Base-by-base conservation (phyloP, 768 basidiomycete genomes). In the Termitomyces sp. region DNA sequence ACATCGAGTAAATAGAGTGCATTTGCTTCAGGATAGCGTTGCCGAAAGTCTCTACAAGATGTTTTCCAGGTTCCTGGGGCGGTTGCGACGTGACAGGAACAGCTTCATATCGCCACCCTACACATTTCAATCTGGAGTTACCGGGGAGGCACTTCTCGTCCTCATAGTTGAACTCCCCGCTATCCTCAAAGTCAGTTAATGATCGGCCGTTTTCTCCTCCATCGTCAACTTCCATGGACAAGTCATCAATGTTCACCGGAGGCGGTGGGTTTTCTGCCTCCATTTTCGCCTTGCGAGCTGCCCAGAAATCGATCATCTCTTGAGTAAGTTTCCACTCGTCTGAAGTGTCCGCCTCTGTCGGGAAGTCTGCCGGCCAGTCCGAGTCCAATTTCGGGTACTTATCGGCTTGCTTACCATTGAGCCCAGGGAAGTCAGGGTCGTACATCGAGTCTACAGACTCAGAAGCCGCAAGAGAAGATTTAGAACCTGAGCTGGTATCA, bases 321-420 rank as follows among this genome's bases (percentile, higher is more conserved):
- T 46, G 50, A 1, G 56, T 52, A 23, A 57, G 56, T 38, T 57
- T 57, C 56, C 56, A 57, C 28, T 57, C 56, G 30, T 57, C 56
- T 14, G 56, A 57, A 11, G 56, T 57, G 30, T 57, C 56, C 28
- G 56, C 43, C 9, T 57, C 50, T 5, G 50, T 45, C 1, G 56
- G 56, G 38, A 57, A 53, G 33, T 57, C 56, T 5, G 43, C 50
- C 5, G 51, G 56, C 50, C 56, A 57, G n/a, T 47, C 28, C 30
- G 56, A 53, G 21, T 42, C 35, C 26, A 37, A 12, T 17, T 47
- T 53, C 12, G 50, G 38, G 19, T 53, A 53, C 9, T 23, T 38
- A 23, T 47, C 45, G 14, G 56, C 56, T 21, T 57, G 33, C 37
- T 57, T 57, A 9, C 51, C 45, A 11, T 53, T 17, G 21, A 57